Evolutionary conservation across 331 rosid species (phyloP), one percentile per base, ranked within the genome.

Genomic region (Arachis monticola): DNA sequence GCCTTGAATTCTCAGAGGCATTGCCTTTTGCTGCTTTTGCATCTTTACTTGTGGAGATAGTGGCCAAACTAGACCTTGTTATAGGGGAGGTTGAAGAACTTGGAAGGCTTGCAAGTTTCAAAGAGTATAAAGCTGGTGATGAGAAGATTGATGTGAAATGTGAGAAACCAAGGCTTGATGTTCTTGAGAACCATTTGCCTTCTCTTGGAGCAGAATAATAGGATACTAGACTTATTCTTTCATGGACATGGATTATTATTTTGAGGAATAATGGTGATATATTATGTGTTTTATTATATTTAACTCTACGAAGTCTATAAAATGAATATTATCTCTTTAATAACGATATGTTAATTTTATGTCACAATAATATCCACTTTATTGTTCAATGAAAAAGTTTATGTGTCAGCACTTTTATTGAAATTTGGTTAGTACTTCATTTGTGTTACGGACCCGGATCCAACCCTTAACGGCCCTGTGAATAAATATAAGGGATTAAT

Each of bases 11-110:
- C 80, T 88, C 90, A 6, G 98, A 93, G 55, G 97, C 97, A 40
- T 88, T 91, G 64, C 97, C 97, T 9, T 84, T 93, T 35, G 98
- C 97, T 52, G 97, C 98, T 7, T 93, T 93, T 77, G 96, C 97
- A 12, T 88, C 94, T 3, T 63, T 91, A 83, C 88, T 93, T 3
- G 97, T 91, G 77, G 98, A 93, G 79, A 88, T 85, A 0, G 97
- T 86, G 61, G 98, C 96, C 0, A 93, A 91, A 82, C 84, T 93
- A 8, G 97, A 93, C 17, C 50, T 46, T 53, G 84, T 93, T 10
- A 93, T 93, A 0, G 91, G 75, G 55, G 91, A 88, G 79, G 91
- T 93, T 59, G 96, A 93, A 35, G 92, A 83, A 58, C 58, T 93
- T 50, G 98, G 96, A 14, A 88, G 87, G 35, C 65, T 85, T 17